Percentiles rank a stretch among this genome's conserved stretches.
Conservation (phyloP, 176 grass and related monocot species). For the Miscanthus lutarioriparius region DNA sequence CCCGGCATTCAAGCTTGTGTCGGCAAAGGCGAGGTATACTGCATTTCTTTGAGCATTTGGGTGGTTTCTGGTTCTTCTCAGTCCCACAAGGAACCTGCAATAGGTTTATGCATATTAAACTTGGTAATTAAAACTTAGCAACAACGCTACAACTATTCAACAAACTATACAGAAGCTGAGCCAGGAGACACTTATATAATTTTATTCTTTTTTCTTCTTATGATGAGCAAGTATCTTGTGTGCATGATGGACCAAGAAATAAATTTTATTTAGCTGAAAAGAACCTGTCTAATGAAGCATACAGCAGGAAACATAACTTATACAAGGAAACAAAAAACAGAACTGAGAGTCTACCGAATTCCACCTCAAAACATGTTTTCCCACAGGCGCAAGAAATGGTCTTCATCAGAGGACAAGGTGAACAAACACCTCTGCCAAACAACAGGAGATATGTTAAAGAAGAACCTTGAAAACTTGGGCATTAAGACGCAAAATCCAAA, state of each 20-base stretch:
- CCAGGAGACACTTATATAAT: background rate
- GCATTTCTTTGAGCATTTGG: slow-evolving; percentile 86
- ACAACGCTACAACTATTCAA: slow-evolving; percentile 3
- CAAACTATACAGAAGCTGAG: background rate
- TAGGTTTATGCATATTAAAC: slow-evolving; percentile 24
- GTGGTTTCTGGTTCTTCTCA: slow-evolving; percentile 95
- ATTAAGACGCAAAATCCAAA: slow-evolving; percentile 5
- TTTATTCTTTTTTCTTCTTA: background rate
- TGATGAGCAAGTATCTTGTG: background rate
- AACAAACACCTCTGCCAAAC: slow-evolving; percentile 69
- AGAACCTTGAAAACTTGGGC: background rate
- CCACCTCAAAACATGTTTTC: slow-evolving; percentile 84
- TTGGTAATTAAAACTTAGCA: slow-evolving; percentile 10
- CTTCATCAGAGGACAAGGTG: slow-evolving; percentile 94
- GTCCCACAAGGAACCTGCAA: slow-evolving; percentile 94
- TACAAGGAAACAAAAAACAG: slow-evolving; percentile 25
- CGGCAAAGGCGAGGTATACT: slow-evolving; percentile 77
- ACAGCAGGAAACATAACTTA: background rate
- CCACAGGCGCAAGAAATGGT: slow-evolving; percentile 90
- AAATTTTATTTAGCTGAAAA: background rate
- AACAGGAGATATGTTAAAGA: slow-evolving; percentile 26
- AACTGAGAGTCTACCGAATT: slow-evolving; percentile 56
- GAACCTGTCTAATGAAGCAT: slow-evolving; percentile 10
- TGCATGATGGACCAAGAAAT: background rate
- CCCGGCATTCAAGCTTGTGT: slow-evolving; percentile 76